A percentile compares a stretch with the other conserved stretches of the same genome.
These are phyloP conservation scores for Ogataea hybrid DNA, from an alignment of 1,139 yeast genomes.

Conservation along the genomic window DNA sequence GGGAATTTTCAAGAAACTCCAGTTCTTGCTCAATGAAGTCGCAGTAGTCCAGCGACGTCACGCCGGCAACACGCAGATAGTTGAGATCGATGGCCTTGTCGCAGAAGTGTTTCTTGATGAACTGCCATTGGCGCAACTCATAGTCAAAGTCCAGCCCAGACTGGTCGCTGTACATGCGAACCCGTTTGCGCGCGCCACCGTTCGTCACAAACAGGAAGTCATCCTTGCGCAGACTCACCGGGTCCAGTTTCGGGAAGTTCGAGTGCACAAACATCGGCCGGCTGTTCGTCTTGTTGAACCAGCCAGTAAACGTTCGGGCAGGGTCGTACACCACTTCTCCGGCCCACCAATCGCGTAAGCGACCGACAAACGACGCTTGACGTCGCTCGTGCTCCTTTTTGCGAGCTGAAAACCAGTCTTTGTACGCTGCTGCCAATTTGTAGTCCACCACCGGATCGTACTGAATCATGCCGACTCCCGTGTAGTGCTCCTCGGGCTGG, in stretches of 20 bases:
- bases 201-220: constrained; percentile 35
- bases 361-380: constrained; percentile 10
- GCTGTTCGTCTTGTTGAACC: constrained; percentile 30
- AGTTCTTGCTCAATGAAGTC: constrained; percentile 25
- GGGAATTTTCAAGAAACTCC: constrained; percentile 19
- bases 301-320: constrained; percentile 17
- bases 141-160: constrained; percentile 52
- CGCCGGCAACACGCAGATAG: constrained; percentile 26
- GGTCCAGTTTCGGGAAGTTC: constrained; percentile 42
- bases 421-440: constrained; percentile 36
- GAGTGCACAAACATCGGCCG: constrained; percentile 41
- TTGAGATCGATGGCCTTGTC: constrained; percentile 27
- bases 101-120: constrained; percentile 36
- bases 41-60: constrained; percentile 25
- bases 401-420: constrained; percentile 8
- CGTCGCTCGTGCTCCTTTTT: constrained; percentile 4
- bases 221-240: constrained; percentile 33
- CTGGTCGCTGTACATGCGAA: constrained; percentile 46
- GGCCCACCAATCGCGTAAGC: constrained; percentile 16
- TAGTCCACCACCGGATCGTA: constrained; percentile 49
- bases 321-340: constrained; percentile 17
- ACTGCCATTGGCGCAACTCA: constrained; percentile 41
- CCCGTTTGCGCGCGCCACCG: constrained; percentile 35
- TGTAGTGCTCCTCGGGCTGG: constrained; percentile 30
- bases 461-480: constrained; percentile 54